Percentiles rank a stretch among this genome's conserved stretches.
phyloP scores from a whole-genome alignment of 2,329 filamentous ascomycete genomes.

The Rugonectria rugulosa region DNA sequence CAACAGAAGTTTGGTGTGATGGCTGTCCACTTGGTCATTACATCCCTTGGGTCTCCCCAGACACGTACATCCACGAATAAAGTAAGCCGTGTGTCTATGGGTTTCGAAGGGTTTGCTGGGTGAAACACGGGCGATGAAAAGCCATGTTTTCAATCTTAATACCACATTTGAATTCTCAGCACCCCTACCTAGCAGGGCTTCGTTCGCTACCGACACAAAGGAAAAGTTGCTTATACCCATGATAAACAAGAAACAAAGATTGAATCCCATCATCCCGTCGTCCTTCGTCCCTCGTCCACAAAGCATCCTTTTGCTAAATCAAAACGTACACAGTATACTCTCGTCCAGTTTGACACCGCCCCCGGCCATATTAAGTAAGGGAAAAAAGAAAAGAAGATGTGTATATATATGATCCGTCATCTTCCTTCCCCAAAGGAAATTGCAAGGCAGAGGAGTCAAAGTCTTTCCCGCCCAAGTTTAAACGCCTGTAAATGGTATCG shows the following conservation, averaged over 20 bases:
- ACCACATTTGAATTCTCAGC: slow-evolving; percentile 18
- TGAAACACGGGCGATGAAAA: not conserved
- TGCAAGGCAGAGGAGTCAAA: slow-evolving; percentile 1
- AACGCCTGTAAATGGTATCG: slow-evolving; percentile 23
- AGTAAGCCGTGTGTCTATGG: no score
- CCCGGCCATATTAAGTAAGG: slow-evolving; percentile 7
- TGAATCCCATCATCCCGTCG: slow-evolving; percentile 1
- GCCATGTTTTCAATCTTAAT: slow-evolving; percentile 18
- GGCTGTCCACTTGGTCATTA: no score
- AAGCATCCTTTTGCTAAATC: slow-evolving; percentile 12
- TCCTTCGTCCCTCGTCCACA: slow-evolving; percentile 11
- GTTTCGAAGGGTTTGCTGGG: no score
- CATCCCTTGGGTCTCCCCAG: no score
- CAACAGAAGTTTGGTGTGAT: no score
- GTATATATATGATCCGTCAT: slow-evolving; percentile 11
- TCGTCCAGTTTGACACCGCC: not conserved
- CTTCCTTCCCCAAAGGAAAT: slow-evolving; percentile 7
- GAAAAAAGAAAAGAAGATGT: slow-evolving; percentile 19
- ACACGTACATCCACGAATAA: no score
- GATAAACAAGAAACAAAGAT: slow-evolving; percentile 6
- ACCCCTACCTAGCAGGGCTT: slow-evolving; percentile 17
- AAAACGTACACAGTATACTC: slow-evolving; percentile 8
- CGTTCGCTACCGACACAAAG: slow-evolving; percentile 29
- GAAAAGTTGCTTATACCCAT: slow-evolving; percentile 22
- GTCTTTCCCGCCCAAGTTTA: slow-evolving; percentile 19